Conservation (phyloP, 192 early-diverging fungal genomes). For the Coemansia pectinata region DNA sequence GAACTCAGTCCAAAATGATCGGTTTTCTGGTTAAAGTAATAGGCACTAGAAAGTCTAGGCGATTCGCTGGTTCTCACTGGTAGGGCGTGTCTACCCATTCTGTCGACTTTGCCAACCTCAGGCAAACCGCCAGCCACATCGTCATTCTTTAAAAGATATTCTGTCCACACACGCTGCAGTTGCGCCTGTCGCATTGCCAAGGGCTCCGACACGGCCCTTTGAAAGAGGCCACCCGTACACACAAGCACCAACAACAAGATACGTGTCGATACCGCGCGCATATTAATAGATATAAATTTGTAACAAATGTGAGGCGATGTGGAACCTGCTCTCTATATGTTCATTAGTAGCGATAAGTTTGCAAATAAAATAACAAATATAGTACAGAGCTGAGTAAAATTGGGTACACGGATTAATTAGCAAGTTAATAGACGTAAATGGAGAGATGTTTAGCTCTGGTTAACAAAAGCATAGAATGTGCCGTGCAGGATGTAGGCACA, state of each 20-base stretch:
- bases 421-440: not conserved
- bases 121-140: not conserved
- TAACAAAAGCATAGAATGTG: not conserved
- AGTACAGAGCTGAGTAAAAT: not conserved
- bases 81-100: not conserved
- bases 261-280: not conserved
- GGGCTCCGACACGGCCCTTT: not conserved
- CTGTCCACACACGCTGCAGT: slow-evolving; percentile 29
- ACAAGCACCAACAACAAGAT: not conserved
- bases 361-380: not conserved
- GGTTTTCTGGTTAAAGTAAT: slow-evolving; percentile 49
- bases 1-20: slow-evolving; percentile 39
- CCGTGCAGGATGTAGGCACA: not conserved
- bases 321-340: not conserved
- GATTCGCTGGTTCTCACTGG: not conserved
- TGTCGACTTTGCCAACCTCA: not conserved
- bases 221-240: not conserved
- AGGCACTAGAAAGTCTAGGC: slow-evolving; percentile 6
- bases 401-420: not conserved
- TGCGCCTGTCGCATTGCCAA: slow-evolving; percentile 28
- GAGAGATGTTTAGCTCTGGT: not conserved
- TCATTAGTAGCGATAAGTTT: not conserved
- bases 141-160: slow-evolving; percentile 12
- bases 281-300: not conserved
- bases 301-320: not conserved